Percentiles rank a stretch among this genome's conserved stretches.
These are phyloP conservation scores for Gossypium lobatum DNA, from an alignment of 441 rosid species.

Conservation along the genomic window DNA sequence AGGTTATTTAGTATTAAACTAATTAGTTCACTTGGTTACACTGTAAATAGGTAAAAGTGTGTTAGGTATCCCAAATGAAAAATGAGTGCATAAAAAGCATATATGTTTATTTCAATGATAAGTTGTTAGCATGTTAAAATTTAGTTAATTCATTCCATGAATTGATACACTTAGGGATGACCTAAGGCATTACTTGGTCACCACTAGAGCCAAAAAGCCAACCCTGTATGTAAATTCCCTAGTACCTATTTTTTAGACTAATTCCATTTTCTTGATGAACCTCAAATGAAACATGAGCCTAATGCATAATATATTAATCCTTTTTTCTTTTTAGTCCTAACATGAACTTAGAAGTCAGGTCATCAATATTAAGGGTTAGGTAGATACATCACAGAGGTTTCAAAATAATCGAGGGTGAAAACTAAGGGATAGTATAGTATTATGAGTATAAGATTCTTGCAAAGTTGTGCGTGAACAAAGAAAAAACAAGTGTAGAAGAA, in stretches of 20 bases:
- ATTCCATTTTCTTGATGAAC: neutral
- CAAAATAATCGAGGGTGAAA: neutral
- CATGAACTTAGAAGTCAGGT: neutral
- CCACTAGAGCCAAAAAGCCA: neutral
- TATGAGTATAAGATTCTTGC: neutral
- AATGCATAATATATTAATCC: neutral
- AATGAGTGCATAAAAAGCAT: neutral
- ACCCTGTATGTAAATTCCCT: neutral
- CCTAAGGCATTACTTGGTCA: neutral
- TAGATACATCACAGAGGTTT: neutral
- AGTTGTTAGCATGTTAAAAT: neutral
- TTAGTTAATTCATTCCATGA: neutral
- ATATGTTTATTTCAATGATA: neutral
- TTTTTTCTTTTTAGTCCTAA: neutral
- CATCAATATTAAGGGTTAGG: neutral
- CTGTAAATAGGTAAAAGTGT: neutral
- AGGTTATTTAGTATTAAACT: neutral
- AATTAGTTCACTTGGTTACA: neutral
- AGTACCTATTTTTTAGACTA: neutral
- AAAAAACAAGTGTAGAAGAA: neutral
- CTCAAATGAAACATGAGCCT: neutral
- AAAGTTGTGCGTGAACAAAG: neutral
- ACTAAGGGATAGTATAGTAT: neutral
- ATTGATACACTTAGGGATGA: neutral
- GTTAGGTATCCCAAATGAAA: neutral